Conservation (phyloP, 805 yeast genomes). For the Debaryomyces tyrocola region DNA sequence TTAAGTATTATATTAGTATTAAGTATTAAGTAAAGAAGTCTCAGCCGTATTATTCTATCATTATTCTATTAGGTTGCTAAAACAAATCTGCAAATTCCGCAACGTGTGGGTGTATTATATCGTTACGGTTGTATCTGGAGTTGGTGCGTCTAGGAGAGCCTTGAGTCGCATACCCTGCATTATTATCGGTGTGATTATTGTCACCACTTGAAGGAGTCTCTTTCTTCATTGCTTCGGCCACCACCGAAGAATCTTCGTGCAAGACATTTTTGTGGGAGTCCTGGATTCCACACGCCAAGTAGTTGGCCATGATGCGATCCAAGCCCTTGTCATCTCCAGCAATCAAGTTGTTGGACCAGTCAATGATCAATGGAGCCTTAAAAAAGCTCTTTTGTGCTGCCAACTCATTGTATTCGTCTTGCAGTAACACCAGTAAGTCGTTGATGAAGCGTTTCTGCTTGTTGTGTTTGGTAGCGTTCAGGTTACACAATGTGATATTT, state of each 20-base stretch:
- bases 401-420: slow-evolving; percentile 9
- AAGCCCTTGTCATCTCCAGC: slow-evolving; percentile 40
- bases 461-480: neutral
- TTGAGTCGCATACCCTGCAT: neutral
- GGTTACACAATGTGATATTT: neutral
- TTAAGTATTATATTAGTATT: neutral
- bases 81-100: slow-evolving; percentile 48
- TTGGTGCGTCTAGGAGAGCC: neutral
- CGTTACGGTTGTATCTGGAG: slow-evolving; percentile 2
- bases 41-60: neutral
- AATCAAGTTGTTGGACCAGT: slow-evolving; percentile 37
- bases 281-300: slow-evolving; percentile 31
- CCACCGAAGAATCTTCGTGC: neutral
- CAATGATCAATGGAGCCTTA: slow-evolving; percentile 29
- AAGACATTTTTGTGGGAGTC: slow-evolving; percentile 7
- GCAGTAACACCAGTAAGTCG: slow-evolving; percentile 12
- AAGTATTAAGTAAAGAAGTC: neutral
- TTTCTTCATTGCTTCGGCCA: too few species aligned
- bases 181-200: neutral
- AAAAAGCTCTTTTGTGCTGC: slow-evolving; percentile 5
- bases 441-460: slow-evolving; percentile 8
- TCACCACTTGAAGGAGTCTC: neutral
- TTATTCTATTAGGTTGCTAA: slow-evolving; percentile 11
- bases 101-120: slow-evolving; percentile 40
- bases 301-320: slow-evolving; percentile 40